Evolutionary conservation across 2,329 filamentous ascomycete species (phyloP).

Genomic region (Xylaria arbuscula): DNA sequence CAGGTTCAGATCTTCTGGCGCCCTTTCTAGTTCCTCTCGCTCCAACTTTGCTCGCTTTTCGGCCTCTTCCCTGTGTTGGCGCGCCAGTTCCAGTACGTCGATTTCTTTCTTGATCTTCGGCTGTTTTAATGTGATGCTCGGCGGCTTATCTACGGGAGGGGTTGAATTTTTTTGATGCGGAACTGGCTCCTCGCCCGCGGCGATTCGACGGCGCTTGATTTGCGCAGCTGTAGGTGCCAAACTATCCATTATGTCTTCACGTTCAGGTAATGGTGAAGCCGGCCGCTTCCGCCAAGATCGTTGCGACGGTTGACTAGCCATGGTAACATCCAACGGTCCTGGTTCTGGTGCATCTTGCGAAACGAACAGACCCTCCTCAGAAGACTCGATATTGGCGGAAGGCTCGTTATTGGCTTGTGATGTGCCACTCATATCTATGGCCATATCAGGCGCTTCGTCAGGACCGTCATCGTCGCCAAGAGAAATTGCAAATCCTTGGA

Average conservation of each 20-base stretch:
- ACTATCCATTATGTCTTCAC: conserved; percentile 72
- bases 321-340: conserved; percentile 40
- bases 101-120: conserved; percentile 66
- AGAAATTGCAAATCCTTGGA: conserved; percentile 76
- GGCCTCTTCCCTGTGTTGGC: conserved; percentile 70
- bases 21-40: conserved; percentile 63
- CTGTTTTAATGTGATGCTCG: conserved; percentile 55
- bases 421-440: conserved; percentile 20
- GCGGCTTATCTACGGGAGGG: conserved; percentile 43
- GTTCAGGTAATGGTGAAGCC: conserved; percentile 55
- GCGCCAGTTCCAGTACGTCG: conserved; percentile 75
- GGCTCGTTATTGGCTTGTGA: conserved; percentile 48
- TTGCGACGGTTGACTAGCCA: conserved; percentile 31
- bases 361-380: conserved; percentile 64
- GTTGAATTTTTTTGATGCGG: conserved; percentile 49
- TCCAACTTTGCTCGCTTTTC: conserved; percentile 70
- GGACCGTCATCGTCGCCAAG: conserved; percentile 43
- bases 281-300: conserved; percentile 59
- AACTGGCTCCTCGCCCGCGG: conserved; percentile 63
- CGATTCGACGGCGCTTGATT: conserved; percentile 81
- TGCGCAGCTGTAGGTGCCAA: conserved; percentile 81
- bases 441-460: conserved; percentile 48
- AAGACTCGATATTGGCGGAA: conserved; percentile 50
- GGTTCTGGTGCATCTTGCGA: conserved; percentile 58
- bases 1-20: conserved; percentile 74